phyloP scores from a whole-genome alignment of 768 basidiomycete species.

The Ramaria rubella region DNA sequence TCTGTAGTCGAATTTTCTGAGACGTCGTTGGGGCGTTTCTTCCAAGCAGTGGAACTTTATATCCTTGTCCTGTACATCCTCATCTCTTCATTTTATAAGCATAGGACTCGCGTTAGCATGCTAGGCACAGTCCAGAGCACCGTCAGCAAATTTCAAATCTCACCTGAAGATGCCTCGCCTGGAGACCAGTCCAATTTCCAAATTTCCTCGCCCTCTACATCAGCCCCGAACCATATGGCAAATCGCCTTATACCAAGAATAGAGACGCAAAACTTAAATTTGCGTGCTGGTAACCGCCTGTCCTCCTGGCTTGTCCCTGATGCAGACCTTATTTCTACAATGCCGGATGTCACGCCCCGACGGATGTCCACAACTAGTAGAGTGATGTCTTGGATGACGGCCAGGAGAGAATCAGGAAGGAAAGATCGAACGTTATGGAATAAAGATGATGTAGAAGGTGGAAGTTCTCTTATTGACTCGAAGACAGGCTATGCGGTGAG shows the following conservation, averaged over 20 bases:
- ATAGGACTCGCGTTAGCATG: slow-evolving; percentile 5
- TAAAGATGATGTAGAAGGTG: slow-evolving; percentile 27
- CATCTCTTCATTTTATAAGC: slow-evolving; percentile 35
- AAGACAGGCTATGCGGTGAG: slow-evolving; percentile 1
- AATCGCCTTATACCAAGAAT: background rate
- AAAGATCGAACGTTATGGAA: slow-evolving; percentile 29
- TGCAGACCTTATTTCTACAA: slow-evolving; percentile 19
- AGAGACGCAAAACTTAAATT: background rate
- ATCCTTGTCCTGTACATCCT: slow-evolving; percentile 54
- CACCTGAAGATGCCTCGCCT: background rate
- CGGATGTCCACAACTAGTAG: slow-evolving; percentile 20
- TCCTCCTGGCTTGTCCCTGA: slow-evolving; percentile 16
- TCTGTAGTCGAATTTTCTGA: slow-evolving; percentile 62
- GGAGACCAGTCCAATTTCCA: background rate
- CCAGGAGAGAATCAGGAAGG: slow-evolving; percentile 24
- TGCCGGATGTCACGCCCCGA: slow-evolving; percentile 14
- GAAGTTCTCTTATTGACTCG: slow-evolving; percentile 12
- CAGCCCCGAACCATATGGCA: background rate
- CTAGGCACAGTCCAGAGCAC: background rate
- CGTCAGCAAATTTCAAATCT: background rate
- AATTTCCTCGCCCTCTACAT: too few relatives aligned
- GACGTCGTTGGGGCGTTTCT: slow-evolving; percentile 58
- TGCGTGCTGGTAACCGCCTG: background rate
- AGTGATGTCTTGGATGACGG: slow-evolving; percentile 36
- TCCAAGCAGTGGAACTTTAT: slow-evolving; percentile 54